Evolutionary conservation across 2,329 filamentous ascomycete species (phyloP), one percentile per base, ranked within the genome.

Genomic region (Colletotrichum gigasporum): DNA sequence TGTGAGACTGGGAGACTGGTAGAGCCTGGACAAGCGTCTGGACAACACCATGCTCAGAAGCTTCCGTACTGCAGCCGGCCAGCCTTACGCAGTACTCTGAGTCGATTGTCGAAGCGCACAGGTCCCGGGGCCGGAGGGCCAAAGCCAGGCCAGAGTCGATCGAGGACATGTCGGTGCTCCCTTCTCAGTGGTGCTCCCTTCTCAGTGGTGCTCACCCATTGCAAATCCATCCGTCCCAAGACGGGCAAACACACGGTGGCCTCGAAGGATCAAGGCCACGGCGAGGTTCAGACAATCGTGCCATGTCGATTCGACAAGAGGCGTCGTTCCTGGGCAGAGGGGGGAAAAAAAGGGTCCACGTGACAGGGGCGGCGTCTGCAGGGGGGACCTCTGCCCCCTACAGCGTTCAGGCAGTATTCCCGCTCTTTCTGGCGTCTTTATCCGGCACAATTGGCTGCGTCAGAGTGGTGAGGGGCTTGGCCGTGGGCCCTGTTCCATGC

Each of bases 401-500:
- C n/a, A n/a, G n/a, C n/a, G n/a, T n/a, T n/a, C n/a, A n/a, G n/a
- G n/a, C n/a, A n/a, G n/a, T n/a, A n/a, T n/a, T n/a, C n/a, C n/a
- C n/a, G n/a, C n/a, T n/a, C n/a, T n/a, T n/a, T n/a, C n/a, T n/a
- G n/a, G n/a, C n/a, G n/a, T n/a, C n/a, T n/a, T n/a, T n/a, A n/a
- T n/a, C n/a, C n/a, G n/a, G n/a, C n/a, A n/a, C n/a, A n/a, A n/a
- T n/a, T n/a, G n/a, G n/a, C n/a, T n/a, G n/a, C n/a, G n/a, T n/a
- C n/a, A n/a, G n/a, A n/a, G n/a, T n/a, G 24, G 20, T 24, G 18
- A 48, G 20, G 47, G 24, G 26, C 34, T 37, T 41, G 44, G 30
- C 42, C 10, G 20, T 26, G 26, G 26, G 44, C 63, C 63, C 51
- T 63, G 63, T 63, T 58, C 63, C 63, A 63, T 63, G 51, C 28